Conservation (phyloP, 441 rosid genomes). For the Raphanus hybrid region DNA sequence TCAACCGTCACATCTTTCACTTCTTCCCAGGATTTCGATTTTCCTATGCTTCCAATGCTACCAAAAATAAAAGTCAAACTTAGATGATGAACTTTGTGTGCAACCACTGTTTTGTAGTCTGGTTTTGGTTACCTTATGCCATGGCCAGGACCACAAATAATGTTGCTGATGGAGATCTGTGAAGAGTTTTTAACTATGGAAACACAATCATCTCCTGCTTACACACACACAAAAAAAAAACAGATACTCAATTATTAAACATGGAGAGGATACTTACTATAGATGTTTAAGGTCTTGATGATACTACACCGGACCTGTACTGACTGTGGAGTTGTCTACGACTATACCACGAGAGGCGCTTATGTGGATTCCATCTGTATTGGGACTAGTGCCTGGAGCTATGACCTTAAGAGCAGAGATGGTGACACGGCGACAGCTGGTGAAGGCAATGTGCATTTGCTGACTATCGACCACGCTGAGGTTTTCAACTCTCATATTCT, state of each 20-base stretch:
- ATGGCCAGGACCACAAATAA: constrained; percentile 93
- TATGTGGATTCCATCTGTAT: constrained; percentile 91
- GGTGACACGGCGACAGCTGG: constrained; percentile 64
- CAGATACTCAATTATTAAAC: constrained; percentile 19
- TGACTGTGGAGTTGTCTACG: constrained; percentile 56
- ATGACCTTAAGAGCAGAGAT: constrained; percentile 53
- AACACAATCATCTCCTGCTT: constrained; percentile 92
- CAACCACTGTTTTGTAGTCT: not conserved
- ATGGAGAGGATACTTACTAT: not conserved
- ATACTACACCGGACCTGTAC: constrained; percentile 60
- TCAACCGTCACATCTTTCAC: constrained; percentile 66
- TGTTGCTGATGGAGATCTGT: constrained; percentile 59
- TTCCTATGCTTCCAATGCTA: constrained; percentile 96
- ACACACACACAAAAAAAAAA: constrained; percentile 9
- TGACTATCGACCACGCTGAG: constrained; percentile 65
- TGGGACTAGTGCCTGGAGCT: constrained; percentile 86
- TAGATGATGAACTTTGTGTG: not conserved
- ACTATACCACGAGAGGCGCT: constrained; percentile 72
- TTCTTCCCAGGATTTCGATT: constrained; percentile 58
- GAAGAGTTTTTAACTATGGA: constrained; percentile 86
- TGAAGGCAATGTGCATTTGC: constrained; percentile 85
- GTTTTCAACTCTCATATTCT: constrained; percentile 65
- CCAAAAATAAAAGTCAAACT: constrained; percentile 4
- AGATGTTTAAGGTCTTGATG: not conserved
- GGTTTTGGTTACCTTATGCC: constrained; percentile 75